Evolutionary conservation across 495 filamentous ascomycete genomes (phyloP), one percentile per base, ranked within the genome.

Genomic region (Xylaria grammica): DNA sequence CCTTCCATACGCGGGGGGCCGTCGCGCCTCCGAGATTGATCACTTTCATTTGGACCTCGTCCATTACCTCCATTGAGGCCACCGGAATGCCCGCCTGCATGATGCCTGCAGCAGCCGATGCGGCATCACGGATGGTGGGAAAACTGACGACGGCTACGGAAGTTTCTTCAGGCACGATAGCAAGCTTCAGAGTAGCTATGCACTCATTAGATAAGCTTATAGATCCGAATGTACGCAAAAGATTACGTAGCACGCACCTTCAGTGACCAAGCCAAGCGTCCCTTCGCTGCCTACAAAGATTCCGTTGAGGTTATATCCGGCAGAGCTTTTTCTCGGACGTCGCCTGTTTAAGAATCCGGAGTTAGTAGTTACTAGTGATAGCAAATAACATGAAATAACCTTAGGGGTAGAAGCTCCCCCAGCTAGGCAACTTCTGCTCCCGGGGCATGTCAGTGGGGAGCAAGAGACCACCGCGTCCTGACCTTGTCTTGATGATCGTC

Each of bases 11-110:
- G 42, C 86, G 79, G 17, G 82, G 82, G 2, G 86, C 83, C 0
- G 90, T 93, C 0, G 85, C 83, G 1, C 90, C 89, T 30, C 87
- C 83, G 51, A 87, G 78, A 72, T 93, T 94, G 68, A 94, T 86
- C 17, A 91, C 89, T 54, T 79, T 77, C 91, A 94, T 93, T 73
- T 91, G 89, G 0, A 92, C 89, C 58, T 93, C 90, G 68, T 93
- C 91, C 85, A 94, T 87, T 65, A 94, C 86, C 74, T 94, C 91
- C 82, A 94, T 90, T 2, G 89, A 89, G 0, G 89, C 90, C 19
- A 94, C 85, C 0, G 88, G 91, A 3, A 93, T 82, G 4, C 89
- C 91, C 17, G 86, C 82, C 57, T 89, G 84, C 79, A 94, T 88
- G 10, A 93, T 85, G 53, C 82, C 82, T 15, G 87, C 85, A 0